Evolutionary conservation across 495 filamentous ascomycete genomes (phyloP), one percentile per base, ranked within the genome.

Genomic region (Choiromyces venosus): DNA sequence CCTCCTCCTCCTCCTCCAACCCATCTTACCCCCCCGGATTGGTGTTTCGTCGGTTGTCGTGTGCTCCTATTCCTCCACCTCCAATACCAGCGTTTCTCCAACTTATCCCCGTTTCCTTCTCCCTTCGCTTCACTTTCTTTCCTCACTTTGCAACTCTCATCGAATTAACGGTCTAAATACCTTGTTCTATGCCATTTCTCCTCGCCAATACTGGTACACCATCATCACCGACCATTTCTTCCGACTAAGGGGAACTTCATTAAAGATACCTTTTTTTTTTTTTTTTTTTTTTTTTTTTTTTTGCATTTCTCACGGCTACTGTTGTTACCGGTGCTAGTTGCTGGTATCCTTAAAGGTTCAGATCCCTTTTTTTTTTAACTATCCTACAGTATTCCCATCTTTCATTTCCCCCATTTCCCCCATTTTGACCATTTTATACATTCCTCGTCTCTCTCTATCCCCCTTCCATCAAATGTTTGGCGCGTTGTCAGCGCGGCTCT

Each of bases 21-120:
- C n/a, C 44, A 29, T 9, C n/a, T 12, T 14, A 9, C 8, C 9
- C 21, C 46, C 46, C 9, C 8, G 25, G 10, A 61, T 56, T 56
- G 52, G 52, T 61, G 52, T 61, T 61, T 61, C 29, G 25, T 61
- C 52, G 52, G 52, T 29, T 61, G 52, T 61, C 52, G 52, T 61
- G 52, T 61, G 52, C 52, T 61, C 25, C 10, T 61, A n/a, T 16
- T 29, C 52, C 52, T 61, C 25, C 52, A 61, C 52, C 52, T 16
- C 52, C 52, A 29, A 61, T 61, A 29, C 52, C 52, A 61, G 25
- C 52, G 29, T 61, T 61, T 61, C 52, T 25, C 52, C 29, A 12
- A 29, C 52, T 29, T 29, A 29, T 61, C 25, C n/a, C 52, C 52
- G 25, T 29, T 29, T 61, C n/a, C 6, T 4, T 61, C 52, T 12